phyloP scores from a whole-genome alignment of 2,329 filamentous ascomycete genomes.

The Alternaria brassicae region DNA sequence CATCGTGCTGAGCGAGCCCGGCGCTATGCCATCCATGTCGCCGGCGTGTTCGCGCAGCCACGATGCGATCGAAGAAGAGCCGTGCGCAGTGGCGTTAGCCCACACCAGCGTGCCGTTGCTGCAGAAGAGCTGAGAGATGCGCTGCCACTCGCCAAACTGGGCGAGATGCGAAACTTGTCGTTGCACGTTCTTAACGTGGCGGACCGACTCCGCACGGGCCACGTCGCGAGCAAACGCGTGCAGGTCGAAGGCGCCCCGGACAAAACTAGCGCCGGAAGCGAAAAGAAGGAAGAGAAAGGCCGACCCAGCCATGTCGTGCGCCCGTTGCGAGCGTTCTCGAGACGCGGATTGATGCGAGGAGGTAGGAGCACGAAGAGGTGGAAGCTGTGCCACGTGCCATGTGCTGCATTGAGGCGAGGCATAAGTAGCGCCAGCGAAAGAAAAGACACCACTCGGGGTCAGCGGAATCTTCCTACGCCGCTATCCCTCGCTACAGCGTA shows the following conservation, averaged over 20 bases:
- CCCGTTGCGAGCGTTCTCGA: too few species aligned
- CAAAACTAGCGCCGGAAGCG: background rate
- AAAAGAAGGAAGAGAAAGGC: too few species aligned
- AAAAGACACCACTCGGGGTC: too few species aligned
- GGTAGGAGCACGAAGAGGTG: too few species aligned
- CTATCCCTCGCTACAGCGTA: too few species aligned
- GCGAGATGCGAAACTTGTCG: conserved; percentile 29
- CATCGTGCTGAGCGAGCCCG: conserved; percentile 26
- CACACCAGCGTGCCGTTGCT: conserved; percentile 25
- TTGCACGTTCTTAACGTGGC: conserved; percentile 34
- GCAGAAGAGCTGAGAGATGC: conserved; percentile 25
- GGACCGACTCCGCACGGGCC: conserved; percentile 30
- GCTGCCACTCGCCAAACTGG: conserved; percentile 24
- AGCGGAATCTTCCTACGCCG: too few species aligned
- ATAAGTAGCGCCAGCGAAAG: too few species aligned
- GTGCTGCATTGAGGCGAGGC: too few species aligned
- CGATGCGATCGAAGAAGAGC: conserved; percentile 15
- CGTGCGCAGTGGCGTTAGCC: conserved; percentile 25
- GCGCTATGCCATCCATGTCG: conserved; percentile 27
- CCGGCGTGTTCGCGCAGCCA: conserved; percentile 29
- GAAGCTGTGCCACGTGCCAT: too few species aligned
- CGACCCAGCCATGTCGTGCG: too few species aligned
- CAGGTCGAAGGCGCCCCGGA: background rate
- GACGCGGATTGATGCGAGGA: too few species aligned
- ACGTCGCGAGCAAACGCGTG: conserved; percentile 25